phyloP scores from a whole-genome alignment of 1,139 yeast genomes.

The Magnusiomyces clavatus region DNA sequence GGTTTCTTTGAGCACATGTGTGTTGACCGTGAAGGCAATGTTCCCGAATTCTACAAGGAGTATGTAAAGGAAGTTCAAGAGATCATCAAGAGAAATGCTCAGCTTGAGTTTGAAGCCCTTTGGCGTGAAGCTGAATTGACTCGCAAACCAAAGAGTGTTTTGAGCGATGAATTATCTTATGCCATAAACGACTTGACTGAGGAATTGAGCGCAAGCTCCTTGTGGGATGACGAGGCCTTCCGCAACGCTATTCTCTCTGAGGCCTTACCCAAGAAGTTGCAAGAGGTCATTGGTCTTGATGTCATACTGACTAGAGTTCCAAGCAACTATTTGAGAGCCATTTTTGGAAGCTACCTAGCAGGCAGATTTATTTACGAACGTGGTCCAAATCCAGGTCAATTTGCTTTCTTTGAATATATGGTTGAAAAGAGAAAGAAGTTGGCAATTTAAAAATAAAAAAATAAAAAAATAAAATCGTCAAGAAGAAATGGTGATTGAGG shows the following conservation, averaged over 20 bases:
- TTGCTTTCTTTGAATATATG: conserved; percentile 74
- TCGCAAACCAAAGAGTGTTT: conserved; percentile 64
- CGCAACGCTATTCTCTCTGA: conserved; percentile 68
- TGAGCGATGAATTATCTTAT: conserved; percentile 77
- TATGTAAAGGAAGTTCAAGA: conserved; percentile 81
- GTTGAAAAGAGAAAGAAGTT: conserved; percentile 23
- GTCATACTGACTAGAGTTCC: conserved; percentile 73
- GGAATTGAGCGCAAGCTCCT: conserved; percentile 71
- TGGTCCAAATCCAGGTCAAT: conserved; percentile 76
- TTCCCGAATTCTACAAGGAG: conserved; percentile 68
- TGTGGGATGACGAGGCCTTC: conserved; percentile 80
- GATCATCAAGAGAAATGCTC: conserved; percentile 69
- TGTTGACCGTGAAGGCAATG: conserved; percentile 39
- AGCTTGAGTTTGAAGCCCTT: conserved; percentile 75
- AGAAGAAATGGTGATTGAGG: too few species aligned
- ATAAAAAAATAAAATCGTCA: too few species aligned
- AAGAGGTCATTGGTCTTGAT: conserved; percentile 69
- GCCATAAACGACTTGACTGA: conserved; percentile 87
- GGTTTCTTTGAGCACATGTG: conserved; percentile 75
- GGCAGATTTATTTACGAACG: conserved; percentile 82
- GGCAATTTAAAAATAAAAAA: background rate
- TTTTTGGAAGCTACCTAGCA: conserved; percentile 85
- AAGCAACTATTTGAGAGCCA: conserved; percentile 75
- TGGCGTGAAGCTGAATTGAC: conserved; percentile 70
- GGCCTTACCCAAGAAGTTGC: conserved; percentile 71